Base-by-base conservation (phyloP, 1,284 basidiomycete species). In the Irpex sp. region DNA sequence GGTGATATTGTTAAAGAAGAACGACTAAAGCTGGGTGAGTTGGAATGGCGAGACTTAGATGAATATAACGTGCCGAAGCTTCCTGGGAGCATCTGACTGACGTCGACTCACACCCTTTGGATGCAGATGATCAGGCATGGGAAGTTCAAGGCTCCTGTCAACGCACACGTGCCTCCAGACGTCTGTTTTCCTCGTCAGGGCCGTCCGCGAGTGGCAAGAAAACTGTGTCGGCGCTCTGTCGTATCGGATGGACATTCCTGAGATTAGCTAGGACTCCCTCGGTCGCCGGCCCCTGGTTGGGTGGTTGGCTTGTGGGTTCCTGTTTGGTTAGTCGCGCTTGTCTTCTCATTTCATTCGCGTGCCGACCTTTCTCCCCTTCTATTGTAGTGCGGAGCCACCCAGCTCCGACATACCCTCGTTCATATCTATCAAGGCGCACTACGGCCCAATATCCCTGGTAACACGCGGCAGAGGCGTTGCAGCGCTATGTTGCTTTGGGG, bases 41-140 rank as follows among this genome's bases (percentile, higher is more conserved):
- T 60, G n/a, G 26, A 17, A 51, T 15, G n/a, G 49, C 17, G 49
- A 51, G 49, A 19, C 21, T 19, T 3, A 51, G 49, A 26, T 51
- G 17, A 51, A 51, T 51, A 13, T 15, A 51, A 51, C 49, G 43
- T 59, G 58, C 59, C 59, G 50, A 31, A 35, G 21, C 19, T 35
- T 49, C 59, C 49, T 36, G 59, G 39, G 62, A 53, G 46, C 62
- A 63, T 63, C 58, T 63, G 62, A 60, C 62, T 63, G 62, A 63
- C 62, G 62, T 63, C 59, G 58, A 55, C 61, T 21, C 62, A 63
- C 62, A 58, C 39, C 17, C n/a, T 55, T 50, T 61, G 31, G 51
- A 19, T 26, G 26, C 35, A 57, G 53, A 19, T 47, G 60, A 47
- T 61, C 39, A 43, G 39, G 19, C 46, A 53, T 57, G 60, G 55